phyloP scores from a whole-genome alignment of 1,139 yeast genomes.

The Candida sanyaensis region DNA sequence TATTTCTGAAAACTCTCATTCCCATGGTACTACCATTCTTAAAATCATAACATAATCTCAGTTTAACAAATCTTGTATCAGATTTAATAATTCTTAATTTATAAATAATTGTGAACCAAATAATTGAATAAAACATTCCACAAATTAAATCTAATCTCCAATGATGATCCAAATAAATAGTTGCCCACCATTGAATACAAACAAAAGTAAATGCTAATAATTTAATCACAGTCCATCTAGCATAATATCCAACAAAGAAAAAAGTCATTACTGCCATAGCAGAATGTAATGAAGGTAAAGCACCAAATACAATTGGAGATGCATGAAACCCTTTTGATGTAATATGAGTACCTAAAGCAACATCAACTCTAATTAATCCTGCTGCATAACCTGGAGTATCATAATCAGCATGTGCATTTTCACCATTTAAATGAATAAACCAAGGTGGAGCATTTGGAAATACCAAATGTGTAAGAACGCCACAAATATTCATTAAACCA shows the following conservation, averaged over 20 bases:
- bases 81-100: conserved; percentile 19
- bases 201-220: conserved; percentile 39
- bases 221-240: conserved; percentile 40
- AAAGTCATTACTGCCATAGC: conserved; percentile 62
- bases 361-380: conserved; percentile 64
- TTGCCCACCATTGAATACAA: conserved; percentile 70
- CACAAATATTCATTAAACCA: conserved; percentile 61
- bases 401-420: conserved; percentile 53
- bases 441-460: conserved; percentile 76
- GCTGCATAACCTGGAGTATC: conserved; percentile 71
- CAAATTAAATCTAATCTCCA: conserved; percentile 61
- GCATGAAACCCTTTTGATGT: conserved; percentile 64
- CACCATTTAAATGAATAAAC: conserved; percentile 63
- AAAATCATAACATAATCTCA: conserved; percentile 34
- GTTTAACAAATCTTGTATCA: conserved; percentile 29
- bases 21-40: conserved; percentile 53
- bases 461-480: conserved; percentile 58
- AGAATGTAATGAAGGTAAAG: conserved; percentile 66
- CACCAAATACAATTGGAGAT: conserved; percentile 72
- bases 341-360: conserved; percentile 61
- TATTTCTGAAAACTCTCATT: conserved; percentile 56
- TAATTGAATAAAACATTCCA: conserved; percentile 53
- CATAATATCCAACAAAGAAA: conserved; percentile 44
- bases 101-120: conserved; percentile 40
- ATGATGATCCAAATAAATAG: conserved; percentile 72